Percentiles rank a stretch among this genome's conserved stretches.
Conservation (phyloP, 1,139 yeast genomes). For the Suhomyces wounanorum region DNA sequence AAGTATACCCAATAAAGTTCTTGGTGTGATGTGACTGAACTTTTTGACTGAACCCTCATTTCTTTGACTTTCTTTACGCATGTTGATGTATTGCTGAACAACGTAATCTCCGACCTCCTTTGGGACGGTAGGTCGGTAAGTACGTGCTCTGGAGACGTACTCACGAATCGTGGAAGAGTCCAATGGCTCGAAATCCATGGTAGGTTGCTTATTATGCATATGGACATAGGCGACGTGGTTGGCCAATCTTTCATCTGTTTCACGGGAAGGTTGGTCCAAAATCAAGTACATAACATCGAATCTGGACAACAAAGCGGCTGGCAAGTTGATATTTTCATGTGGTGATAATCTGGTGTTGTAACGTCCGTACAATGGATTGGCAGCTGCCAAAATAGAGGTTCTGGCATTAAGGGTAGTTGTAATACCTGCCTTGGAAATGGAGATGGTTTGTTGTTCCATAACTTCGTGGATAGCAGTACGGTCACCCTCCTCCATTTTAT, state of each 20-base stretch:
- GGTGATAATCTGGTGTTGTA: conserved; percentile 91
- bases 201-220: conserved; percentile 88
- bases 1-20: conserved; percentile 87
- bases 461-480: conserved; percentile 99
- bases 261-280: conserved; percentile 81
- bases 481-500: conserved; percentile 96
- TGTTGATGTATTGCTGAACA: conserved; percentile 80
- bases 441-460: conserved; percentile 98
- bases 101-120: conserved; percentile 85
- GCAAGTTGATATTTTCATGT: conserved; percentile 91
- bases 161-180: conserved; percentile 83
- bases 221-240: conserved; percentile 94
- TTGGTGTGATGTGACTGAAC: conserved; percentile 90
- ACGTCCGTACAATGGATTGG: conserved; percentile 95
- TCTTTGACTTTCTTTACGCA: conserved; percentile 87
- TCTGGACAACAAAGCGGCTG: conserved; percentile 94
- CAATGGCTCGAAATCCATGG: conserved; percentile 70
- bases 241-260: conserved; percentile 83
- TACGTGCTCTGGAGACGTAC: conserved; percentile 83
- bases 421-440: conserved; percentile 97
- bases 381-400: conserved; percentile 95
- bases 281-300: conserved; percentile 88
- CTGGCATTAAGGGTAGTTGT: conserved; percentile 96
- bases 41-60: conserved; percentile 78
- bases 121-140: conserved; percentile 85